These are phyloP conservation scores for Trypethelium eluteriae DNA, from an alignment of 495 filamentous ascomycete species.

Conservation along the genomic window DNA sequence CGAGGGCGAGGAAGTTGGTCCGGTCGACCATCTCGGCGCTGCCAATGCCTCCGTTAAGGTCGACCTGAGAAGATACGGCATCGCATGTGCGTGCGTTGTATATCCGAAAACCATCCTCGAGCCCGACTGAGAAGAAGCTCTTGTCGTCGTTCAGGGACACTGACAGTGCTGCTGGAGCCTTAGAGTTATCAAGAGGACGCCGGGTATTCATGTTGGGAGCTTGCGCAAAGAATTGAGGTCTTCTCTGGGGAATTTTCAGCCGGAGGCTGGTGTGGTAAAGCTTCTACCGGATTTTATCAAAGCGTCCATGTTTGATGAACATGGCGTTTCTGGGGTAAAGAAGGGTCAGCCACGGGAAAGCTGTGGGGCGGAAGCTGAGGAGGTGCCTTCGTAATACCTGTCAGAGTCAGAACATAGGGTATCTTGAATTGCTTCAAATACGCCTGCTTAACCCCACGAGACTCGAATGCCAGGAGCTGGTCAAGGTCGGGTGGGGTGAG, in stretches of 20 bases:
- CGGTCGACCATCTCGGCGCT: constrained; percentile 80
- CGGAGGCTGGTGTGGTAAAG: too few relatives aligned
- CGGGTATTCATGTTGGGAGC: constrained; percentile 73
- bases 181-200: constrained; percentile 70
- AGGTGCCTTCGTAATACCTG: too few relatives aligned
- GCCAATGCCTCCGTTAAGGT: constrained; percentile 52
- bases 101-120: constrained; percentile 60
- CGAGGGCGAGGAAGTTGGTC: constrained; percentile 79
- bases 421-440: too few relatives aligned
- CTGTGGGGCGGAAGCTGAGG: too few relatives aligned
- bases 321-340: constrained; percentile 1
- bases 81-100: constrained; percentile 17
- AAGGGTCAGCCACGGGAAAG: neutral
- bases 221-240: too few relatives aligned
- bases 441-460: too few relatives aligned
- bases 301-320: neutral
- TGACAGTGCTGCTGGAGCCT: constrained; percentile 68
- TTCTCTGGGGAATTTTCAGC: too few relatives aligned
- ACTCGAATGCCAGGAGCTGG: too few relatives aligned
- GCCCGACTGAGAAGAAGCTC: constrained; percentile 80
- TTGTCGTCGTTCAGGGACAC: constrained; percentile 80
- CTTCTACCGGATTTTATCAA: neutral
- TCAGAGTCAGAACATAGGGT: too few relatives aligned
- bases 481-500: neutral
- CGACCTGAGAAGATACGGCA: constrained; percentile 13